Evolutionary conservation across 2,329 filamentous ascomycete genomes (phyloP), one percentile per base, ranked within the genome.

Genomic region (Daldinia sp.): DNA sequence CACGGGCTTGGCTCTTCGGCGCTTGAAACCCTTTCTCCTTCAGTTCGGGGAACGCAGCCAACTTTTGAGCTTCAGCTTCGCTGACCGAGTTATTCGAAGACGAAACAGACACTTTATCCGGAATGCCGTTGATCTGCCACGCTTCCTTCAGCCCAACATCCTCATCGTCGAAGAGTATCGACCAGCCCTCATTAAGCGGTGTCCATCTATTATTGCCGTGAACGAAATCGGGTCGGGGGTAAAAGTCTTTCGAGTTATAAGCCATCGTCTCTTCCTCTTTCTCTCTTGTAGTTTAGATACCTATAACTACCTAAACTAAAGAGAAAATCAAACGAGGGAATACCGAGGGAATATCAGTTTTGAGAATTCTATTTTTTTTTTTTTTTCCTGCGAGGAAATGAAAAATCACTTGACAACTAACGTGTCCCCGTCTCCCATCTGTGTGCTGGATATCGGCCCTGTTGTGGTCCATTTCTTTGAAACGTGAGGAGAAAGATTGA

Each of bases 171-270:
- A 91, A 91, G 53, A 88, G 77, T 73, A 92, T 89, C 63, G 84
- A 82, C 89, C 90, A 92, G 5, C 83, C 79, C 0, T 89, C 89
- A 70, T 92, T 87, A 53, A 92, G 84, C 1, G 86, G 86, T 44
- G 80, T 77, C 89, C 89, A 92, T 51, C 81, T 83, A 30, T 89
- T 82, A 28, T 81, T 75, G 35, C 80, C 78, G 61, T 89, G 88
- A 60, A 85, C 76, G 77, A 91, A 91, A 78, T 92, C 89, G 0
- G 89, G 89, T 61, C 90, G 87, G 26, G 89, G 90, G 72, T 92
- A 90, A 65, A 63, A 61, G 39, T 75, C 74, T 65, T 75, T 75
- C 6, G 75, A 75, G 35, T 74, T 72, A 44, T 78, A 76, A 53
- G 77, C 73, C 76, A 77, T 77, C 37, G 50, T 73, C 42, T 41